Base-by-base conservation (phyloP, 495 filamentous ascomycete genomes). In the Aspergillus taichungensis region DNA sequence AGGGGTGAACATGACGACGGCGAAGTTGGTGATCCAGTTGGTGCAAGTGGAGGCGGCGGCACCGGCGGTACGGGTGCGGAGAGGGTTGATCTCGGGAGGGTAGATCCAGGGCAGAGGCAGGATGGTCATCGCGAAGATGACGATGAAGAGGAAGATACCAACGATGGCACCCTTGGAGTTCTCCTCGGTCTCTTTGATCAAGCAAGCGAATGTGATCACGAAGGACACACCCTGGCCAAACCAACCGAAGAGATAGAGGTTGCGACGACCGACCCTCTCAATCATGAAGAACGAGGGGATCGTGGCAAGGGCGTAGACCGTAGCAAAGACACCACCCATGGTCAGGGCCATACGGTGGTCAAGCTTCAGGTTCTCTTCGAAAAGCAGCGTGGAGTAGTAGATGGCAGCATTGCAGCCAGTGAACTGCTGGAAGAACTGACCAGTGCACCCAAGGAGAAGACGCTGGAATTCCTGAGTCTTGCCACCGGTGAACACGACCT, bases 301-400 rank as follows among this genome's bases (percentile, higher is more conserved):
- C 12, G 64, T 64, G 1, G 72, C 18, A 47, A 88, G 77, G 11
- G 83, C 70, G 57, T 94, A 91, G 29, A 89, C 79, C 14, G 87
- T 74, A 71, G 87, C 82, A 68, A 87, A 88, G 33, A 89, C 76
- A 56, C 86, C 87, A 33, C 85, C 86, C 6, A 91, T 65, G 10
- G 90, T 67, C 9, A 90, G 60, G 10, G 79, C 72, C 51, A 88
- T 71, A 43, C 75, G 74, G 49, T 81, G 73, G 0, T 56, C 60
- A 49, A 75, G 64, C 12, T 63, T 49, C 50, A 90, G 78, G 13
- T 78, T 80, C 8, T 72, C 58, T 63, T 88, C 60, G 64, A 90
- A 87, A 0, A 92, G 74, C 34, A 89, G 75, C 0, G 85, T 84
- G 49, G 85, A 84, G 64, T 84, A 90, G 72, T 92, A 92, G 56